These are phyloP conservation scores for Colletotrichum siamense DNA, from an alignment of 2,329 filamentous ascomycete species.

Conservation along the genomic window DNA sequence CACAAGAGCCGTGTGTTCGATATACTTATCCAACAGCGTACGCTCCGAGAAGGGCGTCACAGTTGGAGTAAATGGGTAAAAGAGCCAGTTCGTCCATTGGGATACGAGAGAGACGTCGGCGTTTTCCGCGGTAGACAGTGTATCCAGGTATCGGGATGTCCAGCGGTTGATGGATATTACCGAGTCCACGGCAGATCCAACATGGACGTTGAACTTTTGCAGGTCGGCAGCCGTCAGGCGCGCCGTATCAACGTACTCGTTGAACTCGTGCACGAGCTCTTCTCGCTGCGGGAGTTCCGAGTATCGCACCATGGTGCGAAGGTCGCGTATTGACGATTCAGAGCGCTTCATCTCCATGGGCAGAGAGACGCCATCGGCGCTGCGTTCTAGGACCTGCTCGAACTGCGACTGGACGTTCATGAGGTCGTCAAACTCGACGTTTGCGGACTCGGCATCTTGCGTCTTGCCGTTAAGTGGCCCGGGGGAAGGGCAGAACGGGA, in stretches of 20 bases:
- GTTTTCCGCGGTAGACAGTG: conserved; percentile 47
- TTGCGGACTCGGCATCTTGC: conserved; percentile 22
- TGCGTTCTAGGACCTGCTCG: conserved; percentile 75
- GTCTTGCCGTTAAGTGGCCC: neutral
- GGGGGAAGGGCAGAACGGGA: conserved; percentile 66
- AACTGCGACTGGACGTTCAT: conserved; percentile 79
- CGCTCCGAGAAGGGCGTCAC: conserved; percentile 59
- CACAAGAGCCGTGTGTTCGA: conserved; percentile 73
- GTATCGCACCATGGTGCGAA: conserved; percentile 74
- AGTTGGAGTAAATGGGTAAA: conserved; percentile 68
- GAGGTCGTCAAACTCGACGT: conserved; percentile 75
- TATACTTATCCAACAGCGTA: conserved; percentile 74
- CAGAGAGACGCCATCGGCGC: conserved; percentile 68
- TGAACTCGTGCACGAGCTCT: conserved; percentile 77
- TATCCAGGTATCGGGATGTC: conserved; percentile 73
- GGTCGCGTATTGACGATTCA: conserved; percentile 75
- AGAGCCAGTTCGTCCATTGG: conserved; percentile 48
- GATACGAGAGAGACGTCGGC: conserved; percentile 41
- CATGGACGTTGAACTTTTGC: conserved; percentile 77
- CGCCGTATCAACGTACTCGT: conserved; percentile 75
- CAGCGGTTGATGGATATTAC: conserved; percentile 78
- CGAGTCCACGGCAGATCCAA: conserved; percentile 75
- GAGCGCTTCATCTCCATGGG: conserved; percentile 82
- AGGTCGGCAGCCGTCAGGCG: conserved; percentile 69
- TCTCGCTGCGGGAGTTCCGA: conserved; percentile 71